These are phyloP conservation scores for Backusella luteola DNA, from an alignment of 192 early-diverging fungal genomes.

Conservation along the genomic window DNA sequence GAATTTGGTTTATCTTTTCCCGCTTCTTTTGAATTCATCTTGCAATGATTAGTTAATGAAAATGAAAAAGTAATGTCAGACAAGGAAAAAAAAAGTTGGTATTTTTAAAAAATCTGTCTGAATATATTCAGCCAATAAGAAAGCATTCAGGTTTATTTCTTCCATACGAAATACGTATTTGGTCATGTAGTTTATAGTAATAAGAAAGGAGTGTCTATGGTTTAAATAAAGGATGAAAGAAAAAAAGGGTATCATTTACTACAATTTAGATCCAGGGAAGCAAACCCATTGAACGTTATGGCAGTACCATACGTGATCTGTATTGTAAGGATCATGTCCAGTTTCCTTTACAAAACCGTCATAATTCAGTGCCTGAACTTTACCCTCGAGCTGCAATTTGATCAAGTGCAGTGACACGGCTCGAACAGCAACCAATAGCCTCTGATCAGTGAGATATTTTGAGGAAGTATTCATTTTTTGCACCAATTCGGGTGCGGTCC, in stretches of 20 bases:
- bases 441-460: neutral
- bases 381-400: neutral
- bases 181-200: neutral
- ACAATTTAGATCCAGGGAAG: neutral
- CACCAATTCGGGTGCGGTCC: neutral
- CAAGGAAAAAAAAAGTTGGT: neutral
- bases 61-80: neutral
- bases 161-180: neutral
- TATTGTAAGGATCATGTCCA: conserved; percentile 1
- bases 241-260: neutral
- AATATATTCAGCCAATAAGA: neutral
- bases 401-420: neutral
- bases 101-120: neutral
- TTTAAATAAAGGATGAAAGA: neutral
- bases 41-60: neutral
- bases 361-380: neutral
- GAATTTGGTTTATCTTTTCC: neutral
- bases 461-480: neutral
- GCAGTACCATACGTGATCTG: neutral
- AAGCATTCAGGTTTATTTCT: neutral
- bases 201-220: neutral
- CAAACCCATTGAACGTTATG: neutral
- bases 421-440: neutral
- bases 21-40: neutral
- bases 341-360: neutral